phyloP scores from a whole-genome alignment of 1,284 basidiomycete species.

The Trichosporon sp. region DNA sequence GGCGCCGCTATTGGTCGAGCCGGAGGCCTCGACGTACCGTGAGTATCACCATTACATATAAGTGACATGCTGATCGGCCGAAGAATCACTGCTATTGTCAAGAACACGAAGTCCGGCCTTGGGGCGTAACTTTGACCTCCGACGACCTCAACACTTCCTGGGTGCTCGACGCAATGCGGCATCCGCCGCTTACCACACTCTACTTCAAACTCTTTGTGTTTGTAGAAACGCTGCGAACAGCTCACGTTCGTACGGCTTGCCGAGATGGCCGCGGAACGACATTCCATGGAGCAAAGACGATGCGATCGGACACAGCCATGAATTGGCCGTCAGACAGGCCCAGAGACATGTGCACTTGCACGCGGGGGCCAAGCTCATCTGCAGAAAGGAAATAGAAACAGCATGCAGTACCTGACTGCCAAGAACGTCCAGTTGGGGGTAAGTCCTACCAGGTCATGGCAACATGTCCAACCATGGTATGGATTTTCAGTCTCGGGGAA shows the following conservation, averaged over 20 bases:
- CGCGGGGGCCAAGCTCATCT: background rate
- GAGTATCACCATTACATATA: constrained; percentile 33
- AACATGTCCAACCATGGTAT: too few relatives aligned
- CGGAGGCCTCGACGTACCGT: constrained; percentile 55
- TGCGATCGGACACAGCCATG: background rate
- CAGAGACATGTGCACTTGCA: background rate
- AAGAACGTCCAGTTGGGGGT: background rate
- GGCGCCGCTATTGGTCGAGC: constrained; percentile 52
- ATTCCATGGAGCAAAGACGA: background rate
- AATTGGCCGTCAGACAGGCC: background rate
- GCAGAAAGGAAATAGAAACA: background rate
- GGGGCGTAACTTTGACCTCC: constrained; percentile 40
- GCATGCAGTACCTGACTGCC: constrained; percentile 1
- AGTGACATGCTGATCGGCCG: constrained; percentile 26
- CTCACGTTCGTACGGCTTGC: too few relatives aligned
- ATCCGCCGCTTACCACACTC: background rate
- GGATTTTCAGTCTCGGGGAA: background rate
- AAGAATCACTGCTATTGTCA: constrained; percentile 57
- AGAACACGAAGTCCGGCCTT: constrained; percentile 57
- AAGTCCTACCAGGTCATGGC: background rate
- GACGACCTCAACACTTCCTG: background rate
- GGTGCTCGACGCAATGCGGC: too few relatives aligned
- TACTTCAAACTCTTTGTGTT: too few relatives aligned
- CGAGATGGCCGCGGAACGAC: background rate
- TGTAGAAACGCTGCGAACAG: too few relatives aligned